Evolutionary conservation across 2,329 filamentous ascomycete genomes (phyloP), one percentile per base, ranked within the genome.

Genomic region (Huntiella omanensis): DNA sequence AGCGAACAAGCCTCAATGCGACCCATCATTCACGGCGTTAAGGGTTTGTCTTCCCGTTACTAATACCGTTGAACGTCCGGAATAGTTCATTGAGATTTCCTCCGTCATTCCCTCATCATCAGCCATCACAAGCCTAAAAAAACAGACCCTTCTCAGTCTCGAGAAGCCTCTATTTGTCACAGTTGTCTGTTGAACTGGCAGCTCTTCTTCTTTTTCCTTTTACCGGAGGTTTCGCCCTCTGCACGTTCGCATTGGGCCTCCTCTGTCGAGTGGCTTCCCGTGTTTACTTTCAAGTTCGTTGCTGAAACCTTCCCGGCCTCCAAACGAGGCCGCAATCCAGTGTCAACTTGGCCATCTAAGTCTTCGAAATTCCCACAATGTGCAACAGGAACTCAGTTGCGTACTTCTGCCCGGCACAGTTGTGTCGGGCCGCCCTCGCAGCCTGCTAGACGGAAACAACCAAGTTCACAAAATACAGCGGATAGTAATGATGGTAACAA

Each of bases 281-380:
- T 49, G 47, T 49, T 45, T 37, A 49, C 47, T 22, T 46, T 49
- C 43, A 43, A 46, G 35, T 38, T 45, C 42, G 42, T 49, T 32
- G 32, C 38, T 32, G 12, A 16, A 19, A 11, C 38, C 32, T 15
- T 39, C 15, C 37, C 42, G 43, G 47, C 47, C 47, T 48, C 46
- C 35, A 33, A 35, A 11, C 40, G 47, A 49, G 47, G 47, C 47
- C 47, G 43, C 34, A 22, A 22, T 45, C 37, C 13, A 43, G 38
- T 49, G 47, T 42, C 47, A 15, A 19, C 16, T 17, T 46, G 47
- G 47, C 47, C 33, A 17, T 22, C 43, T 34, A 4, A 43, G 37
- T 17, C 13, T 38, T 13, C 22, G 16, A 17, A 17, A 15, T 28
- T 13, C 2, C 5, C 43, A 39, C 43, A 28, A 49, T 49, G 47